Evolutionary conservation across 2,329 filamentous ascomycete genomes (phyloP), one percentile per base, ranked within the genome.

Genomic region (Monosporascus sp.): DNA sequence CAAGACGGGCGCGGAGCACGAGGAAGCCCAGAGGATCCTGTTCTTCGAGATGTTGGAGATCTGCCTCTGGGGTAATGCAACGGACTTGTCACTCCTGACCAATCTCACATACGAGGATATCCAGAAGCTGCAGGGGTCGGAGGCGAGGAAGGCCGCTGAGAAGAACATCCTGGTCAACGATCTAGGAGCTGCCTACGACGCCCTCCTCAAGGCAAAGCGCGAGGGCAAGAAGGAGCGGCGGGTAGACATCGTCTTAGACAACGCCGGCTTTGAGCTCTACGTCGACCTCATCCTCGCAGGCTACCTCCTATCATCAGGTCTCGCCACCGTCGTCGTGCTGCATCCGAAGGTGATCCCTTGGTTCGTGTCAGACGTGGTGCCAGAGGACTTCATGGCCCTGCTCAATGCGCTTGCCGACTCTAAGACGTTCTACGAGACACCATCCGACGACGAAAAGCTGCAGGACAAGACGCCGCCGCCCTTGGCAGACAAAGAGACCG

Each of bases 281-380:
- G 94, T 97, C 60, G 94, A 99, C 67, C 80, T 99, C 9, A 86
- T 97, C 53, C 81, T 99, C 2, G 92, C 91, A 0, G 93, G 92
- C 1, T 99, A 96, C 68, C 79, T 99, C 16, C 79, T 99, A 7
- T 86, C 90, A 0, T 80, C 91, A 0, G 90, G 88, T 0, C 83
- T 99, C 6, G 94, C 94, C 0, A 97, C 92, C 0, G 84, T 85
- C 24, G 80, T 99, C 16, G 85, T 97, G 20, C 81, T 99, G 9
- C 92, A 96, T 66, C 92, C 94, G 50, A 99, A 99, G 75, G 87
- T 85, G 22, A 92, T 99, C 54, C 94, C 94, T 1, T 99, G 94
- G 94, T 99, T 97, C 68, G 94, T 99, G 48, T 97, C 91, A 1
- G 94, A 99, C 65, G 94, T 97, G 3, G 73, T 96, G 11, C 92